Evolutionary conservation across 2,329 filamentous ascomycete species (phyloP).

Genomic region (Scedosporium aurantiacum): DNA sequence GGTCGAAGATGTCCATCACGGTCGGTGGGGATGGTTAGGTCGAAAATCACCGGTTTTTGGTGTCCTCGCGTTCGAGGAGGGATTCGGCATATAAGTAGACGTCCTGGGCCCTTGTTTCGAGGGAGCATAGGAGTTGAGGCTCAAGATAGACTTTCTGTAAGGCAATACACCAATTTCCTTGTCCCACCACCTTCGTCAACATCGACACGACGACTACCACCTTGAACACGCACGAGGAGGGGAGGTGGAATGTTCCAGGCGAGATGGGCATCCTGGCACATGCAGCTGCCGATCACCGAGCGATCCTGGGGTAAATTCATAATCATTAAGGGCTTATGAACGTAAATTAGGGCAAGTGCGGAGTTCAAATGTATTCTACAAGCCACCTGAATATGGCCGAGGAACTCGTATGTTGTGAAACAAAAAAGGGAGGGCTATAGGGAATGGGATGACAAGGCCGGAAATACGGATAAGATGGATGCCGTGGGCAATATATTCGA

Average conservation of each 20-base stretch:
- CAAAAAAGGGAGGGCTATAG: not conserved
- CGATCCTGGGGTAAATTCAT: slow-evolving; percentile 1
- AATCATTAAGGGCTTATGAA: not conserved
- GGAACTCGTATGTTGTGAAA: not conserved
- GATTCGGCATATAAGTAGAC: not conserved
- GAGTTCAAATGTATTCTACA: not conserved
- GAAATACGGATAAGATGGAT: not conserved
- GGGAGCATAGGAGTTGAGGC: not conserved
- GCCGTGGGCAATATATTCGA: not conserved
- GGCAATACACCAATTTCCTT: not conserved
- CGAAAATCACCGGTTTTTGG: not conserved
- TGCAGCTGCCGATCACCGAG: slow-evolving; percentile 1
- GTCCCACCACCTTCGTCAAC: not conserved
- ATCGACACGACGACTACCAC: not conserved
- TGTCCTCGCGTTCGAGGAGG: not conserved
- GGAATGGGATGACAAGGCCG: not conserved
- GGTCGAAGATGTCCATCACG: not conserved
- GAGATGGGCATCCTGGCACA: not conserved
- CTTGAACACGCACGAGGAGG: not conserved
- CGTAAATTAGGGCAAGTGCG: not conserved
- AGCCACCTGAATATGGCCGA: not conserved
- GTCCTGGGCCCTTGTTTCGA: not conserved
- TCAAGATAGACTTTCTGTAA: not conserved
- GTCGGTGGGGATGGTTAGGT: not conserved
- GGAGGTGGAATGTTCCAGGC: not conserved